Conservation (phyloP, 164 flowering plant species). For the Echeveria elegans region DNA sequence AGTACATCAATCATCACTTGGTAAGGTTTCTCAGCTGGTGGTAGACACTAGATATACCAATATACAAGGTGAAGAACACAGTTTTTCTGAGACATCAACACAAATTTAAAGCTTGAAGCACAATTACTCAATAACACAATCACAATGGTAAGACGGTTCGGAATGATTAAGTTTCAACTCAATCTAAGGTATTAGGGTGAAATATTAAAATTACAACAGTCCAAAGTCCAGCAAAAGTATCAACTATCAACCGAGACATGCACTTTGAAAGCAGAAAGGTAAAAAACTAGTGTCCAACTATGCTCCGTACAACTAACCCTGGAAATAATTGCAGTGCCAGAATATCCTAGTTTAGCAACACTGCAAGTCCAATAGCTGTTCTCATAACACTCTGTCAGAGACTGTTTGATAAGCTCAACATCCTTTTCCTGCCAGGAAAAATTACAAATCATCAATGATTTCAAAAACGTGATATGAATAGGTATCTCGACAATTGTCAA, state of each 20-base stretch:
- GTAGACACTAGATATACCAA: not conserved
- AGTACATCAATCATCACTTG: not conserved
- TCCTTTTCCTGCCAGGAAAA: constrained; percentile 63
- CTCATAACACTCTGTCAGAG: constrained; percentile 68
- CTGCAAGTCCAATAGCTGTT: constrained; percentile 97
- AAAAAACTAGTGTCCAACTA: not conserved
- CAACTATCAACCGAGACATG: not conserved
- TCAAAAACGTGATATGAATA: not conserved
- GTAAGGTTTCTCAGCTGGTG: not conserved
- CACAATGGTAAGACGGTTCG: not conserved
- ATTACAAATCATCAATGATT: not conserved
- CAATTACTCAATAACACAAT: not conserved
- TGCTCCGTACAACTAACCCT: constrained; percentile 43
- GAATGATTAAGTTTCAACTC: not conserved
- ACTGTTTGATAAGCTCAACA: constrained; percentile 49
- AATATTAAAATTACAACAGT: not conserved
- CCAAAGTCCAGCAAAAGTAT: not conserved
- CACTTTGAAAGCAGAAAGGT: not conserved
- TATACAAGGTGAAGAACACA: not conserved
- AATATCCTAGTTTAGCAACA: constrained; percentile 83
- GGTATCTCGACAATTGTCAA: not conserved
- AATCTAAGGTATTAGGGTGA: not conserved
- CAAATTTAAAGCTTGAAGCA: not conserved
- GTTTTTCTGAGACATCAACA: not conserved
- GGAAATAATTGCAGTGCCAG: constrained; percentile 92